phyloP scores from a whole-genome alignment of 345 rosid genomes.

The Bruguiera gymnorhiza region DNA sequence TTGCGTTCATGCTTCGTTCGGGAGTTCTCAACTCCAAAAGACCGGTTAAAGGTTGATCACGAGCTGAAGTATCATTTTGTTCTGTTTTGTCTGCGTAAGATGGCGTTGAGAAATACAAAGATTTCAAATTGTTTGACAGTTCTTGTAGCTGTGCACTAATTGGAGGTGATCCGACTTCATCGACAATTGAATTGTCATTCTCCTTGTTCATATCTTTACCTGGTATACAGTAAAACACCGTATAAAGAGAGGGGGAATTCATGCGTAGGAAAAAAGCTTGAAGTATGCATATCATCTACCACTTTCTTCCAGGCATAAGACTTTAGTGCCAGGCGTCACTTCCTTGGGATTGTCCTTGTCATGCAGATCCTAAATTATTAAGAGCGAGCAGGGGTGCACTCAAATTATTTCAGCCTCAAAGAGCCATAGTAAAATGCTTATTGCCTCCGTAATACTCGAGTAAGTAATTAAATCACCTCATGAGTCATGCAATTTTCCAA shows the following conservation, averaged over 20 bases:
- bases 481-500: neutral
- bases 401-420: neutral
- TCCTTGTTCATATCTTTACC: slow-evolving; percentile 44
- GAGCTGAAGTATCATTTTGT: slow-evolving; percentile 10
- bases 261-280: too few species aligned
- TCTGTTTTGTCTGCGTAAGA: neutral
- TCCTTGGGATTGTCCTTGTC: slow-evolving; percentile 20
- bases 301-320: neutral
- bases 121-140: slow-evolving; percentile 52
- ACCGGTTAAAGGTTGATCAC: slow-evolving; percentile 15
- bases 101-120: slow-evolving; percentile 38
- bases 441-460: neutral
- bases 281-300: neutral
- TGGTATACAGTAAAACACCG: neutral
- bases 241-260: neutral
- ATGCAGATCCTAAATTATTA: slow-evolving; percentile 16
- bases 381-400: neutral
- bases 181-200: slow-evolving; percentile 30
- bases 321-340: slow-evolving; percentile 13
- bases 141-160: slow-evolving; percentile 49
- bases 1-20: slow-evolving; percentile 6
- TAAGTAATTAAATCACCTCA: neutral
- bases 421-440: neutral
- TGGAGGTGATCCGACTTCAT: slow-evolving; percentile 48
- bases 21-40: slow-evolving; percentile 55